These are phyloP conservation scores for Agrocybe praecox DNA, from an alignment of 768 basidiomycete genomes.

Conservation along the genomic window DNA sequence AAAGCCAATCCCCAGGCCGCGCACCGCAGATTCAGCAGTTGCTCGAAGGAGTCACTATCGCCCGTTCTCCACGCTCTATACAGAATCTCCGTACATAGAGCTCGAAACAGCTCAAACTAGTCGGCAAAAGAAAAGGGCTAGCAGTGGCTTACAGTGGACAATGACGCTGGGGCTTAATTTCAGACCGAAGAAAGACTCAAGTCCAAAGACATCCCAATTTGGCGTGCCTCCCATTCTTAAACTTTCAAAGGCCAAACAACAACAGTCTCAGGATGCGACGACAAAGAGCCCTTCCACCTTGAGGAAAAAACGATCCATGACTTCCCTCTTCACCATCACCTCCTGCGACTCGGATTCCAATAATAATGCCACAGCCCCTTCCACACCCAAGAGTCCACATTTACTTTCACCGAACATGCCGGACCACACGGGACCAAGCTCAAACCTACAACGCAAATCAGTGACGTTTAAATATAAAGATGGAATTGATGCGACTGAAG, in stretches of 20 bases:
- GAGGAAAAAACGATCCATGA: slow-evolving; percentile 41
- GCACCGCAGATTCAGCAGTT: slow-evolving; percentile 10
- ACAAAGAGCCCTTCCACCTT: slow-evolving; percentile 13
- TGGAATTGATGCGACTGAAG: slow-evolving; percentile 2
- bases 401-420: slow-evolving; percentile 9
- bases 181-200: slow-evolving; percentile 16
- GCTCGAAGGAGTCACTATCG: slow-evolving; percentile 33
- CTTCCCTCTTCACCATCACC: slow-evolving; percentile 28
- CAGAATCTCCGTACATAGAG: slow-evolving; percentile 24
- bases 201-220: slow-evolving; percentile 7
- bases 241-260: slow-evolving; percentile 12
- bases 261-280: slow-evolving; percentile 1
- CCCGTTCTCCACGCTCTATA: slow-evolving; percentile 38
- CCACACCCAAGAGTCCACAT: slow-evolving; percentile 10
- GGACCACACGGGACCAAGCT: neutral
- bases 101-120: slow-evolving; percentile 7
- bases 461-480: slow-evolving; percentile 20
- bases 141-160: slow-evolving; percentile 24
- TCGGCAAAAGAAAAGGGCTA: slow-evolving; percentile 29
- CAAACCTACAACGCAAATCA: slow-evolving; percentile 16
- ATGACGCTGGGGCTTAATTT: slow-evolving; percentile 38
- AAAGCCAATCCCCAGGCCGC: slow-evolving; percentile 13
- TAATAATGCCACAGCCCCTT: neutral
- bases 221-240: slow-evolving; percentile 16
- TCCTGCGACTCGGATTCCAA: neutral